Conservation (phyloP, 78 protist genomes). For the Diacronema lutheri region DNA sequence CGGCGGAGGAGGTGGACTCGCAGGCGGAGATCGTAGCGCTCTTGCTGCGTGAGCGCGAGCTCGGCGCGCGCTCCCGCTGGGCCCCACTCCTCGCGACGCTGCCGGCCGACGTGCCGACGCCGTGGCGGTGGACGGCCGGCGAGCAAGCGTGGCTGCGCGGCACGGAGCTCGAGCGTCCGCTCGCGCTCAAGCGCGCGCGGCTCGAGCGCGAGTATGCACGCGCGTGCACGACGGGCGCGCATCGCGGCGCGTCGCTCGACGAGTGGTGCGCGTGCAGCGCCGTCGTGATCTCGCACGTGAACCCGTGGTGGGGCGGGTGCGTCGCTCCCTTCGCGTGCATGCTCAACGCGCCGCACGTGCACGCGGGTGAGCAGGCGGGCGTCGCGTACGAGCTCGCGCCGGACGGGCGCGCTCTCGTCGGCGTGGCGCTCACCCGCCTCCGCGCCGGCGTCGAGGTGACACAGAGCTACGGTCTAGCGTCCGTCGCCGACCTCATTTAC, state of each 20-base stretch:
- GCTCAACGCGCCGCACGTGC: background rate
- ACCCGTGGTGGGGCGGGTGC: slow-evolving; percentile 16
- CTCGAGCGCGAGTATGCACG: background rate
- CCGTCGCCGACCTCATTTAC: background rate
- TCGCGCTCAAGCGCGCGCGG: background rate
- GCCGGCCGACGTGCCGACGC: too few relatives aligned
- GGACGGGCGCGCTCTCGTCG: too few relatives aligned
- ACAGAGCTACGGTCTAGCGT: background rate
- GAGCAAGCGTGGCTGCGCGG: background rate
- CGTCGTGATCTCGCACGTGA: background rate
- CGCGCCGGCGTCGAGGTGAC: background rate
- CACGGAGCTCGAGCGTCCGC: background rate
- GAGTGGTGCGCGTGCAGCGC: background rate
- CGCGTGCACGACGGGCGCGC: background rate
- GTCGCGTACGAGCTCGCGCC: too few relatives aligned
- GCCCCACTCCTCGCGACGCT: background rate
- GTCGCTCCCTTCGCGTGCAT: background rate
- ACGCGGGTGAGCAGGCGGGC: too few relatives aligned
- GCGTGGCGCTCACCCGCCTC: background rate
- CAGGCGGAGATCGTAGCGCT: background rate
- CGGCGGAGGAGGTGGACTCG: background rate
- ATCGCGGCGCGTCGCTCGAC: background rate
- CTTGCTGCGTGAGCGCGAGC: background rate
- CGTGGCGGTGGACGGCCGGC: background rate
- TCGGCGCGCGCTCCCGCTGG: background rate